Evolutionary conservation across 1,139 yeast genomes (phyloP).

Genomic region (Yamadazyma spencermartinsiae): DNA sequence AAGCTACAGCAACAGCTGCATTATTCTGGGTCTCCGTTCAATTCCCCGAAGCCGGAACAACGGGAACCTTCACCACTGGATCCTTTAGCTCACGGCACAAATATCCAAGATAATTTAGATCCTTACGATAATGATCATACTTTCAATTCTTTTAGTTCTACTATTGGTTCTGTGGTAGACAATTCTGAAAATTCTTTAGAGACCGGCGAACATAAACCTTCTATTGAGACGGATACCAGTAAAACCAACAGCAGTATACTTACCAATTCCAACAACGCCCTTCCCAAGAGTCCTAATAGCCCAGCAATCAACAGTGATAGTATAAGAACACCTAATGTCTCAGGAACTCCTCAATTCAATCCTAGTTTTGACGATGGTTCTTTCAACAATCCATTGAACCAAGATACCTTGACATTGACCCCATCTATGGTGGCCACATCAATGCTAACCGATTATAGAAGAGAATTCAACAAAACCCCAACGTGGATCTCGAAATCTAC

Average conservation of each 20-base stretch:
- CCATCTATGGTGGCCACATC: constrained; percentile 36
- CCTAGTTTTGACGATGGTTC: neutral
- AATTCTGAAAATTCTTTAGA: constrained; percentile 1
- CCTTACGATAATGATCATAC: constrained; percentile 8
- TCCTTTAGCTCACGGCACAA: neutral
- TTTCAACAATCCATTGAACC: neutral
- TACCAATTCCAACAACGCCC: neutral
- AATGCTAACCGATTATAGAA: constrained; percentile 31
- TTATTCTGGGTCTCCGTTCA: neutral
- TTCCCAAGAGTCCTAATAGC: neutral
- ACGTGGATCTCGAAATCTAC: constrained; percentile 60
- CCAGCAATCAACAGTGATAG: neutral
- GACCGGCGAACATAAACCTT: neutral
- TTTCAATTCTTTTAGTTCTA: constrained; percentile 13
- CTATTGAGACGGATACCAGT: constrained; percentile 1
- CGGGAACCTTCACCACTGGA: neutral
- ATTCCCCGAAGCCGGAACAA: neutral
- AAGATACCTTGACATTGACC: constrained; percentile 6
- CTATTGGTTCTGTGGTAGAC: constrained; percentile 9
- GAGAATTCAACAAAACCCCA: constrained; percentile 27
- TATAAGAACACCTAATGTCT: neutral
- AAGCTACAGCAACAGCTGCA: neutral
- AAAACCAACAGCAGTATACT: neutral
- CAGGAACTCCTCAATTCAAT: constrained; percentile 1
- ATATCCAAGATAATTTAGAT: neutral